Evolutionary conservation across 805 yeast genomes (phyloP).

Genomic region (Brettanomyces custersianus): DNA sequence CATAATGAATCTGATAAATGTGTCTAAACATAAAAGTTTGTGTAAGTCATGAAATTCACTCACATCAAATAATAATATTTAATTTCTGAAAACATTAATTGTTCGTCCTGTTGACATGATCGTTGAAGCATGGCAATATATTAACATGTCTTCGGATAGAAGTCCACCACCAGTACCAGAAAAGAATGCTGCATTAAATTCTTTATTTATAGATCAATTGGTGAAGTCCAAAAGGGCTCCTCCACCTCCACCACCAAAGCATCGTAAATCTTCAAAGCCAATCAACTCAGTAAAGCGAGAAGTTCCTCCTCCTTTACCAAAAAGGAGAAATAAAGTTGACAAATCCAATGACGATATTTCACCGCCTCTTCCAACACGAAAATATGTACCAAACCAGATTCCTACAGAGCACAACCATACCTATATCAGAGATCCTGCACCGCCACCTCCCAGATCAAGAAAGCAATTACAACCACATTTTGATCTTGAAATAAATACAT

Average conservation of each 20-base stretch:
- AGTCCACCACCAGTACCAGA: no score
- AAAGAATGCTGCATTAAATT: no score
- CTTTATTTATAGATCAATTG: no score
- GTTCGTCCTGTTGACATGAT: no score
- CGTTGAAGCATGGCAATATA: no score
- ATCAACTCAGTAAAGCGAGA: not conserved
- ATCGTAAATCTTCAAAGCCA: not conserved
- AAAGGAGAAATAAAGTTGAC: not conserved
- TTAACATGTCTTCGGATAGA: no score
- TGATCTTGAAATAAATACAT: slow-evolving; percentile 33
- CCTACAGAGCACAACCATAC: not conserved
- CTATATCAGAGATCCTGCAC: not conserved
- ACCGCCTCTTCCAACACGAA: not conserved
- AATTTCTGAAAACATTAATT: no score
- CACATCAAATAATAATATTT: no score
- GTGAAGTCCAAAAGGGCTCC: not conserved
- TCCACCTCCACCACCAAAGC: not conserved
- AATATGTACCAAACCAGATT: not conserved
- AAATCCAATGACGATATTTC: not conserved
- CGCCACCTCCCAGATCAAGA: not conserved
- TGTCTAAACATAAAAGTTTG: no score
- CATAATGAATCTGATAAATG: not conserved
- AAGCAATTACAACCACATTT: slow-evolving; percentile 27
- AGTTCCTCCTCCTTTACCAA: slow-evolving; percentile 3
- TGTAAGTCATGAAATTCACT: no score